Evolutionary conservation across 2,329 filamentous ascomycete species (phyloP), one percentile per base, ranked within the genome.

Genomic region (Aspergillus caelatus): DNA sequence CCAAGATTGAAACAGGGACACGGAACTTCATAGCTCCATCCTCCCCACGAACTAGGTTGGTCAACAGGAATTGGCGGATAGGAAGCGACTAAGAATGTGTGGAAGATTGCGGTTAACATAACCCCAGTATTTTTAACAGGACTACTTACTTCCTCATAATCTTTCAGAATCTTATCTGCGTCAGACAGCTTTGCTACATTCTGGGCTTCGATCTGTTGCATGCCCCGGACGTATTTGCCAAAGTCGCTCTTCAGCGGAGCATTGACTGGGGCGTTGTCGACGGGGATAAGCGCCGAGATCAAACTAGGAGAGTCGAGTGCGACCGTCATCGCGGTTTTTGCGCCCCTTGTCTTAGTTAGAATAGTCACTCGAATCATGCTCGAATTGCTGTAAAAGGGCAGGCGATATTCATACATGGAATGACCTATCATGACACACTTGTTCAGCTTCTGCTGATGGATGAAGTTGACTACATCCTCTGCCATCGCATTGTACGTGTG

Each of bases 241-340:
- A 98, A 98, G 72, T 90, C 87, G 66, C 85, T 87, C 66, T 87
- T 85, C 4, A 98, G 84, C 0, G 86, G 85, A 16, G 91, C 91
- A 75, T 96, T 93, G 10, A 96, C 85, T 2, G 94, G 94, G 4
- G 94, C 93, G 75, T 98, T 98, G 81, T 98, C 94, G 14, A 98
- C 93, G 1, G 93, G 85, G 32, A 97, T 85, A 58, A 98, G 81
- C 70, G 90, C 87, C 19, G 85, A 83, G 63, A 97, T 84, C 3
- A 88, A 80, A 7, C 86, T 81, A 0, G 92, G 92, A 0, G 87
- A 84, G 50, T 85, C 83, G 41, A 98, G 85, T 4, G 93, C 93
- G 63, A 97, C 82, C 0, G 91, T 84, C 94, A 98, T 97, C 70
- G 92, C 93, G 2, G 91, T 89, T 82, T 98, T 98, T 54, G 94